Conservation (phyloP, 352 stramenopile genomes). For the Heterotrichella gracilis region DNA sequence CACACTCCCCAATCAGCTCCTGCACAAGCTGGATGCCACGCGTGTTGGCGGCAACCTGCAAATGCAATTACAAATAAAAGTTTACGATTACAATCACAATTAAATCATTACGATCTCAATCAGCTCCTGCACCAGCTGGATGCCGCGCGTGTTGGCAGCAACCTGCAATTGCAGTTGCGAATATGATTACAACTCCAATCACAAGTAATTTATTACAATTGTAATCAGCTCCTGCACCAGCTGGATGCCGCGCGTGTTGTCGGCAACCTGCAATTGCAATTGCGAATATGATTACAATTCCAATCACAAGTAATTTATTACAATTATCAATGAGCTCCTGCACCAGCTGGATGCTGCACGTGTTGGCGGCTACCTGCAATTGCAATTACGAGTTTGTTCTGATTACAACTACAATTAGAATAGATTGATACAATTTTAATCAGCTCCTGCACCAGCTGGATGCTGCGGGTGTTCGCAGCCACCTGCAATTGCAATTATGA, state of each 20-base stretch:
- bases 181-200: no score
- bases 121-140: constrained; percentile 67
- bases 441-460: constrained; percentile 67
- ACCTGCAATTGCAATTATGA: no score
- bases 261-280: constrained; percentile 92
- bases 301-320: no score
- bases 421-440: no score
- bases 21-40: constrained; percentile 66
- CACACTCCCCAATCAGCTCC: constrained; percentile 67
- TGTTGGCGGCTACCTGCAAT: constrained; percentile 91
- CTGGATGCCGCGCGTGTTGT: constrained; percentile 71
- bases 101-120: no score
- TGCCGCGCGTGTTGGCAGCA: constrained; percentile 75
- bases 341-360: constrained; percentile 70
- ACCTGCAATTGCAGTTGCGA: no score
- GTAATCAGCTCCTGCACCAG: constrained; percentile 77
- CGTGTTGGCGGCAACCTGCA: constrained; percentile 87
- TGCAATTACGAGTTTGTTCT: no score
- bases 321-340: constrained; percentile 68
- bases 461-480: constrained; percentile 75
- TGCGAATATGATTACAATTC: no score
- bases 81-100: no score
- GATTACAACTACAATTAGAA: no score
- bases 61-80: no score
- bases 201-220: no score